Conservation (phyloP, 345 rosid species). For the Citrus reticulata region DNA sequence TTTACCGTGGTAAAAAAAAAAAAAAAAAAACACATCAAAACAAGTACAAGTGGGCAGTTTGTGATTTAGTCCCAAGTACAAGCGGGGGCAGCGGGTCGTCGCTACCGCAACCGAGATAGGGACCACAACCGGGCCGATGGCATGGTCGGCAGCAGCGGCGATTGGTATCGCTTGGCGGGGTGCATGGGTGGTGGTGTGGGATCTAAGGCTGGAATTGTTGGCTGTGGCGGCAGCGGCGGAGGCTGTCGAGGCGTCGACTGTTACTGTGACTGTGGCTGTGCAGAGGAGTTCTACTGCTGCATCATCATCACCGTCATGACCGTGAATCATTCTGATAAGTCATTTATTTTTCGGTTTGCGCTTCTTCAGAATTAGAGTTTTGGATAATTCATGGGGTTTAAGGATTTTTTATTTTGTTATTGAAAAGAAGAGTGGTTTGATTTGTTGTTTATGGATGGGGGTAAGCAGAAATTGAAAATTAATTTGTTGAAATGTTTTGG, state of each 20-base stretch:
- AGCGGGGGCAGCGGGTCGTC: conserved; percentile 59
- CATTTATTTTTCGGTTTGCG: too few relatives aligned
- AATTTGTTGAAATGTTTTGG: background rate
- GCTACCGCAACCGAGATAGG: conserved; percentile 31
- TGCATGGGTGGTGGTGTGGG: conserved; percentile 25
- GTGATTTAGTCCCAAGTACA: conserved; percentile 46
- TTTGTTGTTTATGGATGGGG: too few relatives aligned
- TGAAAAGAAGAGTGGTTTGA: background rate
- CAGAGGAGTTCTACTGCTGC: conserved; percentile 39
- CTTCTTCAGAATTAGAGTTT: too few relatives aligned
- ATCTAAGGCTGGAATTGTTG: conserved; percentile 29
- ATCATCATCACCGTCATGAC: conserved; percentile 43
- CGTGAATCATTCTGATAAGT: conserved; percentile 2
- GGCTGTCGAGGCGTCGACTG: too few relatives aligned
- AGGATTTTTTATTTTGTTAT: background rate
- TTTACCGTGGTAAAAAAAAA: too few relatives aligned
- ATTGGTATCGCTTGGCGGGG: conserved; percentile 13
- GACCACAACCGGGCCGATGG: conserved; percentile 28
- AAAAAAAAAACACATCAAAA: too few relatives aligned
- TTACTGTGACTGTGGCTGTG: conserved; percentile 1
- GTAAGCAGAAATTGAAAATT: too few relatives aligned
- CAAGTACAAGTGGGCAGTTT: too few relatives aligned
- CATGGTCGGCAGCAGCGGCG: conserved; percentile 27
- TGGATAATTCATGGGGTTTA: background rate
- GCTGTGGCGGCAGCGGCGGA: conserved; percentile 5